Base-by-base conservation (phyloP, 768 basidiomycete genomes). In the Auriscalpium microsporum region DNA sequence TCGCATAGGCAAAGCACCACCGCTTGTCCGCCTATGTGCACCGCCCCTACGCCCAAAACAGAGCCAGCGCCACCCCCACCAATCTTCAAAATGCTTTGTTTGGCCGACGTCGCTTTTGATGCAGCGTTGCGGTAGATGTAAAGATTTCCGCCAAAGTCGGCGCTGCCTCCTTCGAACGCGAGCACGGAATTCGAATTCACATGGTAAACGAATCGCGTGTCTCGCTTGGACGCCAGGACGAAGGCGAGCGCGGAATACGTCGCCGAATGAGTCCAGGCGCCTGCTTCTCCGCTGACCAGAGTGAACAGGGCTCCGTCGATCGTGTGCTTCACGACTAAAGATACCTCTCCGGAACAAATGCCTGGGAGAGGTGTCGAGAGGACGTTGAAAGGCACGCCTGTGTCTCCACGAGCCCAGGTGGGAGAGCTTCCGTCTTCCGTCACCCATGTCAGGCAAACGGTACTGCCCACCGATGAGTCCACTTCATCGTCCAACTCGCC, bases 401-500 rank as follows among this genome's bases (percentile, higher is more conserved):
- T 67, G 38, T 66, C 64, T 51, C 65, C 65, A 34, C 57, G 65
- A 50, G 65, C 71, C 78, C 77, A 80, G 23, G 68, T 48, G 0
- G 80, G 79, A 14, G 68, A 63, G 13, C 69, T 62, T 13, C 82
- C 84, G 56, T 80, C 75, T 37, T 68, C 71, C 14, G 65, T 69
- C 10, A 94, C 76, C 83, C 86, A 90, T 2, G 87, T 89, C 14
- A 88, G 64, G 48, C 75, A 78, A 28, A 78, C 79, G 48, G 71
- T 70, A 59, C 83, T 73, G 1, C 94, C 95, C 6, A 90, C 79
- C 4, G 80, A 75, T 7, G 80, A 73, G 64, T 93, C 93, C 5
- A 91, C 84, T 54, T 95, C 93, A 48, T 92, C 88, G 67, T 98
- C 95, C 68, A 90, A 78, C 71, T 97, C 95, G 52, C 92, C 94